phyloP scores from a whole-genome alignment of 805 yeast species.

The Saccharomycopsis synnaedendra region DNA sequence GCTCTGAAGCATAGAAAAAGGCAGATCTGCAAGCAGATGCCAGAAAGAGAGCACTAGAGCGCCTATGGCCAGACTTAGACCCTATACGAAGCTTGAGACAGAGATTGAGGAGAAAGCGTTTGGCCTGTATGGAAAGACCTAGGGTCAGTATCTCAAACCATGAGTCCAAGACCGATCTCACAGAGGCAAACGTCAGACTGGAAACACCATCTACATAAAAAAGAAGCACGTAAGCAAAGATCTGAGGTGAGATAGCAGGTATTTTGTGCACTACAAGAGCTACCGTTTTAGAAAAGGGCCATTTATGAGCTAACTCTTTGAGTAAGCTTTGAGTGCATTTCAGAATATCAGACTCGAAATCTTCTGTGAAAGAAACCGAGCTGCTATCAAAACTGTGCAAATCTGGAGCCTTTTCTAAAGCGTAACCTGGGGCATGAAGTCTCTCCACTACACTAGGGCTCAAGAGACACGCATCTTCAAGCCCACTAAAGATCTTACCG shows the following conservation, averaged over 20 bases:
- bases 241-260: not conserved
- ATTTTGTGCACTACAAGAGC: not conserved
- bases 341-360: not conserved
- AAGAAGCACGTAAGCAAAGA: slow-evolving; percentile 8
- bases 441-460: too few relatives aligned
- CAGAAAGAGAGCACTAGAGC: slow-evolving; percentile 23
- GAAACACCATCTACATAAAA: slow-evolving; percentile 5
- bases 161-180: not conserved
- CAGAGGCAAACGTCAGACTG: not conserved
- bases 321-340: slow-evolving; percentile 5
- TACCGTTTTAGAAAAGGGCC: slow-evolving; percentile 2
- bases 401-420: not conserved
- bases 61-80: slow-evolving; percentile 20
- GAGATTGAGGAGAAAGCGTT: slow-evolving; percentile 22
- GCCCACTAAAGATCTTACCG: not conserved
- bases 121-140: slow-evolving; percentile 3
- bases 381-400: not conserved
- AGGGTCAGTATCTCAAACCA: too few relatives aligned
- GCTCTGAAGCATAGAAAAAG: slow-evolving; percentile 24
- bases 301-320: not conserved
- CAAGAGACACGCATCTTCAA: not conserved
- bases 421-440: too few relatives aligned
- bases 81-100: slow-evolving; percentile 31
- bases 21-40: slow-evolving; percentile 23
- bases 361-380: not conserved